Conservation (phyloP, 495 filamentous ascomycete species). For the Hypoxylon crocopeplum region DNA sequence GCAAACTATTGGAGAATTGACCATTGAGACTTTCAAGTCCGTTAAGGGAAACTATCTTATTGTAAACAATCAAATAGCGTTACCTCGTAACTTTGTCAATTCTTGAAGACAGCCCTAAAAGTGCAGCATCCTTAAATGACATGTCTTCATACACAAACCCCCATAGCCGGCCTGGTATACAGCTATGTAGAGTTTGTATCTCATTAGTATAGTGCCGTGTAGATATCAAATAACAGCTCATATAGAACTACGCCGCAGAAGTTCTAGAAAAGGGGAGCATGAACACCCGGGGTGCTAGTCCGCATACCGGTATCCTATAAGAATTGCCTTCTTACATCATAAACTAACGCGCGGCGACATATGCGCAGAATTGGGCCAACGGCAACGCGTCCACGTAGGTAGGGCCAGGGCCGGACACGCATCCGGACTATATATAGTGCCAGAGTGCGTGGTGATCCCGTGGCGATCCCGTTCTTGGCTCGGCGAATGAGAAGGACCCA, state of each 20-base stretch:
- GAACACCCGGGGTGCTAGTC: slow-evolving; percentile 10
- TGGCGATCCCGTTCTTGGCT: slow-evolving; percentile 5
- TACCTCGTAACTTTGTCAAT: no score
- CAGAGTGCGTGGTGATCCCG: no score
- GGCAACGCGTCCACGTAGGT: slow-evolving; percentile 7
- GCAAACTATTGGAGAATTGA: no score
- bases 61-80: no score
- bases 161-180: background rate
- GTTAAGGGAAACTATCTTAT: no score
- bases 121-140: no score
- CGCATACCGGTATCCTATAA: slow-evolving; percentile 7
- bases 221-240: background rate
- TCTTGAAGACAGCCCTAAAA: no score
- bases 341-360: slow-evolving; percentile 5
- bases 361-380: background rate
- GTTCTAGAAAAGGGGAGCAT: slow-evolving; percentile 4
- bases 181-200: background rate
- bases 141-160: background rate
- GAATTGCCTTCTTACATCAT: slow-evolving; percentile 11
- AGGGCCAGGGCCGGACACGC: background rate
- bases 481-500: slow-evolving; percentile 1
- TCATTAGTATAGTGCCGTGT: background rate
- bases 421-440: slow-evolving; percentile 11
- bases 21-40: no score
- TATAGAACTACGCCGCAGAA: slow-evolving; percentile 8